Base-by-base conservation (phyloP, 805 yeast species). In the Saccharomycopsis oosterbeekiorum region DNA sequence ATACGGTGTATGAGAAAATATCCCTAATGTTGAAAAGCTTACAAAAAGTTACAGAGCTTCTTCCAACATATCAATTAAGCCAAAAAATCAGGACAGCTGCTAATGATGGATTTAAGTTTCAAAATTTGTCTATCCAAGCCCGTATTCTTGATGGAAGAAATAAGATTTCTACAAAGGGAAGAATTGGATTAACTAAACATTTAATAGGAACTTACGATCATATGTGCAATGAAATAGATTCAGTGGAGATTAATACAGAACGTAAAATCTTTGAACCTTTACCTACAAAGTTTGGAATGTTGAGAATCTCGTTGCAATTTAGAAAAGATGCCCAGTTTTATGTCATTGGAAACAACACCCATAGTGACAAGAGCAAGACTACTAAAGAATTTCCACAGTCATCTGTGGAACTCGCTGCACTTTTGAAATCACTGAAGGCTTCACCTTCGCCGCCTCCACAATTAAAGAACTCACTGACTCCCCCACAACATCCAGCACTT, bases 161-260 rank as follows among this genome's bases (percentile, higher is more conserved):
- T 65, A 86, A 94, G 0, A 88, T 92, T 36, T 77, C 84, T 11
- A 86, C 96, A 1, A 85, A 84, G 69, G 96, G 97, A 2, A 76
- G 97, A 64, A 81, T 91, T 26, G 97, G 97, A 0, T 77, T 93
- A 59, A 85, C 93, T 64, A 86, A 87, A 70, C 75, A 85, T 3
- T 79, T 86, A 1, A 79, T 84, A 12, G 68, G 73, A 15, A 68
- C 73, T 19, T 71, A 72, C 59, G 65, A 73, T 4, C 72, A 72
- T 59, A 62, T 66, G 10, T 67, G 71, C 36, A 73, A 72, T 61
- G 75, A 72, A 26, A 61, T 82, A 72, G 63, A 70, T 50, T 66
- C 69, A 4, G 42, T 61, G 0, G 73, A 73, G 17, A 74, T 83
- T 17, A 89, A 86, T 68, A 74, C 87, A 62, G 78, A 78, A 29